Conservation (phyloP, 805 yeast species). For the Lipomyces yamanashiensis region DNA sequence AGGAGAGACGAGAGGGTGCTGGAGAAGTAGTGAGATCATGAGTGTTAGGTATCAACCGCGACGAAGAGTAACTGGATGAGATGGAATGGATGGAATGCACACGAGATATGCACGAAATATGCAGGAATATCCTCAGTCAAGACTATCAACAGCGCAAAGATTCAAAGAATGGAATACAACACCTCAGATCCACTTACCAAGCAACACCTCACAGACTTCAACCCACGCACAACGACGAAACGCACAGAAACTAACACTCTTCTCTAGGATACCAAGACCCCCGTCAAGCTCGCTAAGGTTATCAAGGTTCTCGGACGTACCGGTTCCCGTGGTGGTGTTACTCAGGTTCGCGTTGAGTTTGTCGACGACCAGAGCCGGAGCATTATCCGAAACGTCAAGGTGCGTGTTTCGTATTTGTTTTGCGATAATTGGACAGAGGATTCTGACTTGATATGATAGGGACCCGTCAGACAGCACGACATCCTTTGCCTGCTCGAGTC, state of each 20-base stretch:
- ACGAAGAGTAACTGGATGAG: no score
- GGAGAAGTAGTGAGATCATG: no score
- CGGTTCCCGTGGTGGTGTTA: conserved; percentile 98
- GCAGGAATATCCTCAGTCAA: no score
- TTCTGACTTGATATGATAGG: conserved; percentile 49
- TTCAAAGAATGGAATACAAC: no score
- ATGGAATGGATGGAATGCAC: no score
- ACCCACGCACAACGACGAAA: background rate
- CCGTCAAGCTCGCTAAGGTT: conserved; percentile 99
- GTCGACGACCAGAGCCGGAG: conserved; percentile 93
- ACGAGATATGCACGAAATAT: no score
- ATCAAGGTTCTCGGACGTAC: conserved; percentile 99
- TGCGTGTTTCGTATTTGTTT: background rate
- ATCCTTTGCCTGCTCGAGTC: conserved; percentile 99
- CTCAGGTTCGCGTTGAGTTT: conserved; percentile 98
- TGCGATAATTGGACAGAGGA: background rate
- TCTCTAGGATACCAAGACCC: conserved; percentile 53
- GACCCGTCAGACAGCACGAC: conserved; percentile 98
- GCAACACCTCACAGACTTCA: background rate
- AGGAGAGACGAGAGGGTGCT: no score
- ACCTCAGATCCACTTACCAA: background rate
- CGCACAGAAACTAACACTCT: background rate
- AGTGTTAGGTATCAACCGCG: no score
- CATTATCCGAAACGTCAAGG: conserved; percentile 90
- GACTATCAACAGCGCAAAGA: no score